A percentile compares a stretch with the other conserved stretches of the same genome.
Evolutionary conservation across 2,329 filamentous ascomycete species (phyloP).

Genomic region (Helminthosporium solani): DNA sequence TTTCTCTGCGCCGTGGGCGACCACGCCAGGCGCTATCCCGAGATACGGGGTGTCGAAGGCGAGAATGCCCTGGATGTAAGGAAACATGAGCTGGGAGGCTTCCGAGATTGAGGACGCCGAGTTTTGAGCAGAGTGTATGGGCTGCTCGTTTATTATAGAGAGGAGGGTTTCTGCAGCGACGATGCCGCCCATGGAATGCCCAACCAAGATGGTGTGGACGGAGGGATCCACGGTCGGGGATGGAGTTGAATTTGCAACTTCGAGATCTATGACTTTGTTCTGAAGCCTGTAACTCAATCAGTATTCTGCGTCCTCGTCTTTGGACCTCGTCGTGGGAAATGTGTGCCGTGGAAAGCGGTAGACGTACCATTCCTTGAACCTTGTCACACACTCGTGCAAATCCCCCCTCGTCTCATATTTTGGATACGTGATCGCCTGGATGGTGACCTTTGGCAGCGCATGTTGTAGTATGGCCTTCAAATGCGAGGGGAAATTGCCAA

Average conservation of each 20-base stretch:
- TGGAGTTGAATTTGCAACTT: constrained; percentile 76
- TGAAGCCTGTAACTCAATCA: constrained; percentile 62
- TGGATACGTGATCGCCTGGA: constrained; percentile 72
- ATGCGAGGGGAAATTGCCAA: constrained; percentile 73
- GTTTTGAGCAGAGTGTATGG: constrained; percentile 34
- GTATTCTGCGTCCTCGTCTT: not conserved
- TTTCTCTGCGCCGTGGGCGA: constrained; percentile 83
- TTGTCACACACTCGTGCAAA: constrained; percentile 66
- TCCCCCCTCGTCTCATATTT: constrained; percentile 81
- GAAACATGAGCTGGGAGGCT: constrained; percentile 78
- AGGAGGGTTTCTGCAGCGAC: constrained; percentile 88
- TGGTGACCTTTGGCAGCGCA: constrained; percentile 67
- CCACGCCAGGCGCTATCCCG: constrained; percentile 75
- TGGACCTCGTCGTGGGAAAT: not conserved
- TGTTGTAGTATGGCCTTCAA: constrained; percentile 64
- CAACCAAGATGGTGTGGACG: constrained; percentile 77
- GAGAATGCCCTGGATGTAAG: constrained; percentile 84
- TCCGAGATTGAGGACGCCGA: constrained; percentile 36
- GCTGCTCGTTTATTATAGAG: constrained; percentile 63
- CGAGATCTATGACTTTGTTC: constrained; percentile 90
- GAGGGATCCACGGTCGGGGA: constrained; percentile 85
- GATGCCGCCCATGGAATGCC: constrained; percentile 87
- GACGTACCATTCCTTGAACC: constrained; percentile 72
- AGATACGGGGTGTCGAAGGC: constrained; percentile 94
- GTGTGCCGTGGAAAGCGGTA: not conserved